These are phyloP conservation scores for Lepidium sativum DNA, from an alignment of 345 rosid species.

Conservation along the genomic window DNA sequence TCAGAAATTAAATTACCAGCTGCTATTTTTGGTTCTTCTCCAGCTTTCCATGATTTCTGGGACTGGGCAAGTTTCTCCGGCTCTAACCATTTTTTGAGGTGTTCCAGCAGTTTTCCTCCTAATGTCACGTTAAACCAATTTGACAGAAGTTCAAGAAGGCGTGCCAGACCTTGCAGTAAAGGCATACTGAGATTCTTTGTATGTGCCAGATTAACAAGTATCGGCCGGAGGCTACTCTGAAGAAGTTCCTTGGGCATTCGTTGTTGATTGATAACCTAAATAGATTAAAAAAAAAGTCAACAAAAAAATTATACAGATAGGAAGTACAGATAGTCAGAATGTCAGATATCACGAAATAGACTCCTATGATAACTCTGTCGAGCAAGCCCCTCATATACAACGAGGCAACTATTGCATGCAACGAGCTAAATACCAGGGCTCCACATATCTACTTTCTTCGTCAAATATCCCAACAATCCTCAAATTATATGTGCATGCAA, in stretches of 20 bases:
- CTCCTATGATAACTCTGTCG: slow-evolving; percentile 2
- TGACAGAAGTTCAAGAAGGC: slow-evolving; percentile 91
- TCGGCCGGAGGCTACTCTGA: slow-evolving; percentile 98
- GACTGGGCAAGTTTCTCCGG: slow-evolving; percentile 95
- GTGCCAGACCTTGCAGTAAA: slow-evolving; percentile 95
- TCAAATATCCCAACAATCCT: not conserved
- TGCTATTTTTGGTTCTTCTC: slow-evolving; percentile 99
- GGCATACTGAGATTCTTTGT: slow-evolving; percentile 99
- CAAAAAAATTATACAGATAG: not conserved
- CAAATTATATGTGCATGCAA: not conserved
- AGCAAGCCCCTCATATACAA: slow-evolving; percentile 1
- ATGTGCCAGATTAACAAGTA: slow-evolving; percentile 88
- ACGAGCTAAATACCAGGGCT: not conserved
- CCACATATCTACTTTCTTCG: not conserved
- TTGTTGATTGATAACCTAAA: slow-evolving; percentile 91
- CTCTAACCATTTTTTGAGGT: slow-evolving; percentile 97
- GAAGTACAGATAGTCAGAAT: not conserved
- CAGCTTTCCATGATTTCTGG: slow-evolving; percentile 93
- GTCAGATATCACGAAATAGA: not conserved
- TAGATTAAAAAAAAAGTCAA: not conserved
- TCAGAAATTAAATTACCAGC: slow-evolving; percentile 47
- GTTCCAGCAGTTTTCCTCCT: slow-evolving; percentile 96
- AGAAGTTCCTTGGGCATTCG: slow-evolving; percentile 99
- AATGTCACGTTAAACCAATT: slow-evolving; percentile 97
- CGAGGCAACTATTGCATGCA: slow-evolving; percentile 1